phyloP scores from a whole-genome alignment of 2,329 filamentous ascomycete genomes.

The Teratosphaeria gauchensis region DNA sequence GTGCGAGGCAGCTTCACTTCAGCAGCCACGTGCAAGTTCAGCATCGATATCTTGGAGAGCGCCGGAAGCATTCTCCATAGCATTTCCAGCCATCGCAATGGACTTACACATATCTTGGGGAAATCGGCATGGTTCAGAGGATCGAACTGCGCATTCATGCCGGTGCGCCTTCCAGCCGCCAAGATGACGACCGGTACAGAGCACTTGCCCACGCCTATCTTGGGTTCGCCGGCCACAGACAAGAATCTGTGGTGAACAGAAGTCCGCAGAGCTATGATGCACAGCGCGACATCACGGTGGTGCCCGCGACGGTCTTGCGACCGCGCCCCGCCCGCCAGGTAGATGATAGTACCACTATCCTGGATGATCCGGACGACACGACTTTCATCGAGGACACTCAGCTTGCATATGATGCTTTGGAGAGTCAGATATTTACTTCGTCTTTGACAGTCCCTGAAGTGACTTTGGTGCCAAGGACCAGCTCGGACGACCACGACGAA shows the following conservation, averaged over 20 bases:
- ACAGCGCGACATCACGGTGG: not conserved
- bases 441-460: constrained; percentile 8
- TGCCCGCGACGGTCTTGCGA: not conserved
- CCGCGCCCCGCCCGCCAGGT: not conserved
- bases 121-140: constrained; percentile 8
- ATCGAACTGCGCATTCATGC: constrained; percentile 39
- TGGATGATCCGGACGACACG: constrained; percentile 3
- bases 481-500: not conserved
- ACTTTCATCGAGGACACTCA: constrained; percentile 35
- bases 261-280: not conserved
- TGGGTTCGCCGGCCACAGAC: constrained; percentile 18
- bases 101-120: not conserved
- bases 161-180: constrained; percentile 32
- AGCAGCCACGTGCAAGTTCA: not conserved
- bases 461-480: constrained; percentile 1
- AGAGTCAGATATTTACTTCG: constrained; percentile 32
- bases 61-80: not conserved
- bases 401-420: constrained; percentile 29
- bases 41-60: not conserved
- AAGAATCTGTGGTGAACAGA: not conserved
- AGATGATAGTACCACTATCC: not conserved
- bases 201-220: constrained; percentile 33
- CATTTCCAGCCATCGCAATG: not conserved
- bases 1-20: not conserved
- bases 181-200: constrained; percentile 33